A percentile compares a stretch with the other conserved stretches of the same genome.
phyloP scores from a whole-genome alignment of 257 asterid genomes.

The Solanum sejunctum region DNA sequence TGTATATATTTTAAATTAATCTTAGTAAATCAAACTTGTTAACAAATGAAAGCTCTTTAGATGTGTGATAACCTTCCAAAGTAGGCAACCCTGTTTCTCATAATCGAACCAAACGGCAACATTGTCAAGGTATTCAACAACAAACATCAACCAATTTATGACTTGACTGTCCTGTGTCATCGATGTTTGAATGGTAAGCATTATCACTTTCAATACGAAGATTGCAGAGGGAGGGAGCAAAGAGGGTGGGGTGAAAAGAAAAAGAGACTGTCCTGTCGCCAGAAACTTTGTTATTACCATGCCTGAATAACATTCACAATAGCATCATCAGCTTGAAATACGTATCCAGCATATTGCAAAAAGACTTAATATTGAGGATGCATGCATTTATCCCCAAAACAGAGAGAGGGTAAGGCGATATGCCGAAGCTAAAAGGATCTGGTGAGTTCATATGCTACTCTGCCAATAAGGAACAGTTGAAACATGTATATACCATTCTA shows the following conservation, averaged over 20 bases:
- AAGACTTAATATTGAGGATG: not conserved
- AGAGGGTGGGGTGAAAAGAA: too few relatives aligned
- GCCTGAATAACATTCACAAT: not conserved
- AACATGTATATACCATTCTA: conserved; percentile 24
- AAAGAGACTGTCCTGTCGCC: not conserved
- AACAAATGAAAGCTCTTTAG: not conserved
- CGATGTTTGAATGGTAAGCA: too few relatives aligned
- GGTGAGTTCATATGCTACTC: not conserved
- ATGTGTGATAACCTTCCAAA: not conserved
- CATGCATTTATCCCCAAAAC: not conserved
- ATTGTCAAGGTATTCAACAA: not conserved
- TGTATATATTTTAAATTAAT: too few relatives aligned
- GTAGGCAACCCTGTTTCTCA: not conserved
- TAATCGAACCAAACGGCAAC: not conserved
- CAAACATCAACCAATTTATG: too few relatives aligned
- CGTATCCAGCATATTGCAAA: not conserved
- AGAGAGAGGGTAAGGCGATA: not conserved
- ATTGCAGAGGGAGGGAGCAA: too few relatives aligned
- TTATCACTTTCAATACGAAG: too few relatives aligned
- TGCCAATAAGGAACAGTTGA: not conserved
- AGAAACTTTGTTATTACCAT: not conserved
- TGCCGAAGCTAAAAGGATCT: not conserved
- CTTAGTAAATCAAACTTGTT: not conserved
- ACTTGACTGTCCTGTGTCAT: too few relatives aligned
- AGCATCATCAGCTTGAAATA: not conserved